phyloP scores from a whole-genome alignment of 2,329 filamentous ascomycete genomes.

The Botryotinia narcissicola region DNA sequence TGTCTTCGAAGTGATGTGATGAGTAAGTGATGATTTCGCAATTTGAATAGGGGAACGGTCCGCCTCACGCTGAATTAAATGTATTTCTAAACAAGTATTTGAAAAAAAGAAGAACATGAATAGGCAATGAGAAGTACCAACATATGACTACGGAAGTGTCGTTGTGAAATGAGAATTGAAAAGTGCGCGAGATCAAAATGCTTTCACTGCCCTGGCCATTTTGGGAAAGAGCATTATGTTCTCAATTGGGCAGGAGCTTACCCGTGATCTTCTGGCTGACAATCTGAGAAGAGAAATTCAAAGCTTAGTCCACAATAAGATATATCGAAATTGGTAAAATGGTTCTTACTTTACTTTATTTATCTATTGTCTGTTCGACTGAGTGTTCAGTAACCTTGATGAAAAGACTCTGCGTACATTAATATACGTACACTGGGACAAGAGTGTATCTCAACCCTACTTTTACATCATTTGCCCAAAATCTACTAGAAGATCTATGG shows the following conservation, averaged over 20 bases:
- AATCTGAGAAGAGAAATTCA: too few species aligned
- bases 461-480: too few species aligned
- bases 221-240: background rate
- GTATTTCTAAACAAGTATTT: background rate
- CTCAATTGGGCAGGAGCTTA: background rate
- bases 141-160: accelerated
- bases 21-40: background rate
- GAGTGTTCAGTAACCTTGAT: background rate
- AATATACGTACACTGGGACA: too few species aligned
- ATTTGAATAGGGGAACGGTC: background rate
- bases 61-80: background rate
- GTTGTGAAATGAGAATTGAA: background rate
- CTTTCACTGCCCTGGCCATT: background rate
- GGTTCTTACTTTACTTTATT: background rate
- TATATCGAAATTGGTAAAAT: background rate
- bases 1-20: background rate
- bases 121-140: background rate
- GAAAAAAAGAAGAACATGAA: too few species aligned
- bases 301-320: background rate
- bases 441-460: background rate
- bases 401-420: background rate
- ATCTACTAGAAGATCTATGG: background rate
- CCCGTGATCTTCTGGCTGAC: background rate
- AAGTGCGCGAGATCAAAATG: background rate
- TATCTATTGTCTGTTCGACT: background rate